Percentiles rank a stretch among this genome's conserved stretches.
These are phyloP conservation scores for Ceratobasidium sp. DNA, from an alignment of 1,284 basidiomycete species.

Conservation along the genomic window DNA sequence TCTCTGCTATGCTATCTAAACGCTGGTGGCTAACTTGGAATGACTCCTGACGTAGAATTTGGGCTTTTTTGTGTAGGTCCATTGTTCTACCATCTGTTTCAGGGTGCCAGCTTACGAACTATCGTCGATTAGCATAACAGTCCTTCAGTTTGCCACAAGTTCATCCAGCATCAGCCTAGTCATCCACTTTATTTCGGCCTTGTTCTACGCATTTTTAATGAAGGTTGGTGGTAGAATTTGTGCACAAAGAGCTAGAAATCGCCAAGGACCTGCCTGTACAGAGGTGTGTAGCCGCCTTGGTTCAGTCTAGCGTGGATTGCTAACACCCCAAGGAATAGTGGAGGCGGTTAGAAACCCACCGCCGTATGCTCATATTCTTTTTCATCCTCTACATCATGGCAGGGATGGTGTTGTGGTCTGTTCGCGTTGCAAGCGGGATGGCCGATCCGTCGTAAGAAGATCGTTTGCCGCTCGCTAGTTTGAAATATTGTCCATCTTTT, in stretches of 20 bases:
- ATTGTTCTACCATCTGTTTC: background rate
- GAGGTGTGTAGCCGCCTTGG: background rate
- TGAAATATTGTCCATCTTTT: too few species aligned
- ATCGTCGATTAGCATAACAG: constrained; percentile 1
- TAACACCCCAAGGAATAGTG: background rate
- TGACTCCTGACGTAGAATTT: background rate
- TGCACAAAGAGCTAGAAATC: background rate
- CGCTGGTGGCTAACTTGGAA: too few species aligned
- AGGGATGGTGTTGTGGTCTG: background rate
- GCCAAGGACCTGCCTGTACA: background rate
- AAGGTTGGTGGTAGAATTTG: background rate
- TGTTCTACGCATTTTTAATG: background rate
- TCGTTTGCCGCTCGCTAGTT: background rate
- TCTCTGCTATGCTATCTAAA: too few species aligned
- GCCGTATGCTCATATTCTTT: background rate
- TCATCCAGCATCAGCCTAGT: background rate
- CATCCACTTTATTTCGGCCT: background rate
- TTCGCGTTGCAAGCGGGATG: background rate
- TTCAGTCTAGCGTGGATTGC: background rate
- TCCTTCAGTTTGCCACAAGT: background rate
- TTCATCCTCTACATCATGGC: background rate
- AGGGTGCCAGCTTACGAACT: background rate
- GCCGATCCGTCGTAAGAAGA: background rate
- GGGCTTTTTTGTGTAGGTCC: background rate
- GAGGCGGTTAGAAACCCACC: background rate